A percentile compares a stretch with the other conserved stretches of the same genome.
Conservation (phyloP, 129 eudicot genomes). For the Saposhnikovia divaricata region DNA sequence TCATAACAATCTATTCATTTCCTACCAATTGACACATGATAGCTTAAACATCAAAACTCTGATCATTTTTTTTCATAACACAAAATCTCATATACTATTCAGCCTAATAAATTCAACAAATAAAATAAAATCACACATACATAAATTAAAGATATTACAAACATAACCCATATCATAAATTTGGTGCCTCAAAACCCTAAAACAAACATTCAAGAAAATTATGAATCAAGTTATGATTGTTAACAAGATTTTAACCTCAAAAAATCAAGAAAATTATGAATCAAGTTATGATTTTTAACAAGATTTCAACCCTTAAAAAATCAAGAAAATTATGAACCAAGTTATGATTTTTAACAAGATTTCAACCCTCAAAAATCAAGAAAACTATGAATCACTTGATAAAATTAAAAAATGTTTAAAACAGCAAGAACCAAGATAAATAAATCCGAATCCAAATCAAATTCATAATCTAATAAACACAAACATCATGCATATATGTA, state of each 20-base stretch:
- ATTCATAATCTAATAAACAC: neutral
- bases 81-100: neutral
- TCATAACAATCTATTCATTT: neutral
- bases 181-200: neutral
- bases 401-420: neutral
- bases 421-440: neutral
- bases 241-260: neutral
- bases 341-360: neutral
- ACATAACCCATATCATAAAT: neutral
- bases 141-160: no score
- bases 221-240: neutral
- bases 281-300: neutral
- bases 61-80: no score
- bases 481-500: neutral
- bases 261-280: neutral
- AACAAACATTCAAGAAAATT: neutral
- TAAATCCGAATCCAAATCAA: neutral
- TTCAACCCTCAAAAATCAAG: neutral
- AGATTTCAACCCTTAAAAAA: neutral
- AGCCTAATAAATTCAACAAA: neutral
- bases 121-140: neutral
- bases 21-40: neutral
- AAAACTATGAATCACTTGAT: neutral
- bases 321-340: neutral
- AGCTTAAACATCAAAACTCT: neutral